These are phyloP conservation scores for Zoysia japonica DNA, from an alignment of 176 grass and related monocot species.

Conservation along the genomic window DNA sequence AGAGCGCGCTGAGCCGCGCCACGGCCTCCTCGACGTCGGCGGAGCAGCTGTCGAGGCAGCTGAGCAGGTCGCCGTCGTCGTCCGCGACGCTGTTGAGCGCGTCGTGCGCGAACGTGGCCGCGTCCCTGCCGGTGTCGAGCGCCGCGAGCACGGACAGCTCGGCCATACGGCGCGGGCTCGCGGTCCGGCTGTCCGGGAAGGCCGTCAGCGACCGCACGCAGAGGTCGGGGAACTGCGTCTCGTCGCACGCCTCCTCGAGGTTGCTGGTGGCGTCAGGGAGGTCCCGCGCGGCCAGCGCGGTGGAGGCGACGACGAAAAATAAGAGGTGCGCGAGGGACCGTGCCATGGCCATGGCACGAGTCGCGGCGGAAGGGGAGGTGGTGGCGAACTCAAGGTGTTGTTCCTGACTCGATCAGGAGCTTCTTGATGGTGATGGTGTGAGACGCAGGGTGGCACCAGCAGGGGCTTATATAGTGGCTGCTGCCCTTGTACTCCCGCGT, in stretches of 20 bases:
- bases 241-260: conserved; percentile 46
- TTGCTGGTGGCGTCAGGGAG: not conserved
- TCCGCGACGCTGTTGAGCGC: conserved; percentile 32
- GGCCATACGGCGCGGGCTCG: conserved; percentile 32
- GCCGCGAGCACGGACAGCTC: conserved; percentile 47
- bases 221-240: conserved; percentile 50
- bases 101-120: conserved; percentile 41
- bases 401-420: not conserved
- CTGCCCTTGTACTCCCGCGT: not conserved
- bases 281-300: not conserved
- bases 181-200: conserved; percentile 39
- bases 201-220: conserved; percentile 31
- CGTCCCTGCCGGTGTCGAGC: conserved; percentile 42
- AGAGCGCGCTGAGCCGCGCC: conserved; percentile 48
- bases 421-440: not conserved
- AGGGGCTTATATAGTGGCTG: conserved; percentile 13
- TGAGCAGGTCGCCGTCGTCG: conserved; percentile 21
- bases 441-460: not conserved
- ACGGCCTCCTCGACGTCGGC: conserved; percentile 52
- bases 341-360: not conserved
- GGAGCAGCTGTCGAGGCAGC: conserved; percentile 51
- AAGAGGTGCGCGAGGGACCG: conserved; percentile 4
- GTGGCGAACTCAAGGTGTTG: conserved; percentile 62
- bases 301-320: not conserved
- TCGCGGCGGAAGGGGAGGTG: conserved; percentile 35